Evolutionary conservation across 208 protist species (phyloP).

Genomic region (Acanthamoeba sp.): DNA sequence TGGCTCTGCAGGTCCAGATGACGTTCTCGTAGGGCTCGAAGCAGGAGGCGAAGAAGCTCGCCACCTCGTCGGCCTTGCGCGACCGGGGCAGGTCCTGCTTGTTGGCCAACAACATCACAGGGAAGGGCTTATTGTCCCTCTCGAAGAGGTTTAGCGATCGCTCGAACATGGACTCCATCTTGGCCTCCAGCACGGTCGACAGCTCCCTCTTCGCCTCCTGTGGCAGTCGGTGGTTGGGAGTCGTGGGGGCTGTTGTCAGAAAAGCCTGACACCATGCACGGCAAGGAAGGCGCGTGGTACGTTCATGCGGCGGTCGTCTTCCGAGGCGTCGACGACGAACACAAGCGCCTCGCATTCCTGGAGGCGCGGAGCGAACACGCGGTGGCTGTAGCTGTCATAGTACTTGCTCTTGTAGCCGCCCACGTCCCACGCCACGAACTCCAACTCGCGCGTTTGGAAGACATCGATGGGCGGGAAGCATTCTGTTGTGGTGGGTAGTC

Average conservation of each 20-base stretch:
- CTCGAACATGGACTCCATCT: constrained; percentile 37
- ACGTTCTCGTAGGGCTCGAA: constrained; percentile 44
- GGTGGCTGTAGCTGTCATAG: constrained; percentile 15
- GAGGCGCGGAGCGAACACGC: constrained; percentile 2
- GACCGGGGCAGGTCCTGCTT: constrained; percentile 23
- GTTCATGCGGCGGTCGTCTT: not conserved
- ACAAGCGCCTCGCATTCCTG: constrained; percentile 43
- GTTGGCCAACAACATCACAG: constrained; percentile 41
- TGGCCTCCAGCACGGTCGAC: not conserved
- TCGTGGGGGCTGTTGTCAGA: not conserved
- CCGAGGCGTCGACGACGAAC: constrained; percentile 20
- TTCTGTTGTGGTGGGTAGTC: too few relatives aligned
- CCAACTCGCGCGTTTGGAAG: constrained; percentile 23
- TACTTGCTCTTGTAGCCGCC: constrained; percentile 49
- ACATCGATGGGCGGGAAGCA: constrained; percentile 11
- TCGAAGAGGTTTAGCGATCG: constrained; percentile 23
- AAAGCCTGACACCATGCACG: not conserved
- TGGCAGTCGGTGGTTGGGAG: not conserved
- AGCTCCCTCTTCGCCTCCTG: constrained; percentile 1
- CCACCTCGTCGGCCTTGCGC: not conserved
- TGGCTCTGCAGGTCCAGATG: not conserved
- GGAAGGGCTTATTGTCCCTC: constrained; percentile 22
- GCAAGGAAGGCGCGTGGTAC: not conserved
- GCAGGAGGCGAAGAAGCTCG: not conserved
- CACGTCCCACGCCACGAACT: constrained; percentile 58